phyloP scores from a whole-genome alignment of 495 filamentous ascomycete species.

The Aspergillus steynii region DNA sequence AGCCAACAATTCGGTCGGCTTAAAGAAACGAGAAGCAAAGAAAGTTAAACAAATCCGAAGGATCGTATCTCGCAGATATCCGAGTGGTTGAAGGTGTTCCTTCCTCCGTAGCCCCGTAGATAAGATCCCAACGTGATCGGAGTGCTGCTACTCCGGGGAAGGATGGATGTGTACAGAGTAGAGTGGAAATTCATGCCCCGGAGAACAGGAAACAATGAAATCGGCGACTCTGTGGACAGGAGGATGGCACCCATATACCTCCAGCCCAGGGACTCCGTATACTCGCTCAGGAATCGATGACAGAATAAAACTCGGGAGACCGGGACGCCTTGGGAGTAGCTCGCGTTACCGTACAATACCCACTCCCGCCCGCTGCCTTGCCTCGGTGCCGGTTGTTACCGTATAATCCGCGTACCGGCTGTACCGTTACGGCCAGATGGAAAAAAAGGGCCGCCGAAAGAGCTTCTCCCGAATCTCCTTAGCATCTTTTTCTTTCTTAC shows the following conservation, averaged over 20 bases:
- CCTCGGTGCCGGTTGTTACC: constrained; percentile 23
- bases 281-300: not conserved
- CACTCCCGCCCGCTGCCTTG: constrained; percentile 12
- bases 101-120: constrained; percentile 12
- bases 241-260: too few species aligned
- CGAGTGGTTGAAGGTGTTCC: not conserved
- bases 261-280: too few species aligned
- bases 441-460: constrained; percentile 35
- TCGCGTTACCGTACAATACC: constrained; percentile 25
- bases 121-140: not conserved
- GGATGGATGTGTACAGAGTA: too few species aligned
- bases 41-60: not conserved
- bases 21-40: too few species aligned
- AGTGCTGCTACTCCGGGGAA: too few species aligned
- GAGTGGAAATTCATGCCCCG: too few species aligned
- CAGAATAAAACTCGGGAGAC: constrained; percentile 22
- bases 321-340: constrained; percentile 11
- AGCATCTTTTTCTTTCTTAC: constrained; percentile 34
- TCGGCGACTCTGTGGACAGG: too few species aligned
- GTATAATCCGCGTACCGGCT: constrained; percentile 37
- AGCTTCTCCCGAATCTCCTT: constrained; percentile 28
- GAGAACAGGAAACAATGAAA: too few species aligned
- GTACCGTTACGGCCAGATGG: constrained; percentile 40
- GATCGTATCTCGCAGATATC: not conserved
- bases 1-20: too few species aligned